Evolutionary conservation across 352 stramenopile species (phyloP).

Genomic region (Phytophthora capsici): DNA sequence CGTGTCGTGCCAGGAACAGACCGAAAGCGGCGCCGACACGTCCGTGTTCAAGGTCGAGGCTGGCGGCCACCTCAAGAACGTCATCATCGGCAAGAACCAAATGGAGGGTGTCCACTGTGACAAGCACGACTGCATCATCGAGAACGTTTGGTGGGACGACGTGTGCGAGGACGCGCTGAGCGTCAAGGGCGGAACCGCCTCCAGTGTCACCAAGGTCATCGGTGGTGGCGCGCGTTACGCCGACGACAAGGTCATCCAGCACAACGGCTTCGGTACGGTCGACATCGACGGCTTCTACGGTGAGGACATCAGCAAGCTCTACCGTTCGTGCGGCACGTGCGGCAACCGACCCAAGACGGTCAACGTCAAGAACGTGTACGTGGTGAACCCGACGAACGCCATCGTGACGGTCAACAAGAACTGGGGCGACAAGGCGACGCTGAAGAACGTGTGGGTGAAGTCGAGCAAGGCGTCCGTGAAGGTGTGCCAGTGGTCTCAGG

Average conservation of each 20-base stretch:
- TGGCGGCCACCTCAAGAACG: not conserved
- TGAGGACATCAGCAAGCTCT: not conserved
- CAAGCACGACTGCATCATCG: not conserved
- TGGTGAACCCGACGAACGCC: slow-evolving; percentile 17
- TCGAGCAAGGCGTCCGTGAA: slow-evolving; percentile 3
- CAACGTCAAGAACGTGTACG: slow-evolving; percentile 26
- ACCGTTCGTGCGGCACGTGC: not conserved
- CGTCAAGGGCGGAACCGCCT: slow-evolving; percentile 5
- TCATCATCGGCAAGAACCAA: not conserved
- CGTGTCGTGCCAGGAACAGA: not conserved
- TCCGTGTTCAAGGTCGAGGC: not conserved
- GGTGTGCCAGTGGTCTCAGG: slow-evolving; percentile 20
- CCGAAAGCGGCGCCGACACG: not conserved
- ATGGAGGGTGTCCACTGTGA: not conserved
- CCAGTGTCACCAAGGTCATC: slow-evolving; percentile 30
- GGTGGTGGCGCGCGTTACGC: slow-evolving; percentile 40
- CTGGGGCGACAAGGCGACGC: slow-evolving; percentile 25
- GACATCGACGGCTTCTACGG: not conserved
- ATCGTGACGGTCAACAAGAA: slow-evolving; percentile 33
- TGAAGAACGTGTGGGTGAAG: slow-evolving; percentile 32
- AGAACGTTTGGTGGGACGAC: not conserved
- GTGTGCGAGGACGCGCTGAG: slow-evolving; percentile 2
- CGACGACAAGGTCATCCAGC: slow-evolving; percentile 46
- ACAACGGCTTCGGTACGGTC: slow-evolving; percentile 1
- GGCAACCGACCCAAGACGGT: slow-evolving; percentile 18